Percentiles rank a stretch among this genome's conserved stretches.
Evolutionary conservation across 495 filamentous ascomycete genomes (phyloP).

Genomic region (Bombardia bombarda): DNA sequence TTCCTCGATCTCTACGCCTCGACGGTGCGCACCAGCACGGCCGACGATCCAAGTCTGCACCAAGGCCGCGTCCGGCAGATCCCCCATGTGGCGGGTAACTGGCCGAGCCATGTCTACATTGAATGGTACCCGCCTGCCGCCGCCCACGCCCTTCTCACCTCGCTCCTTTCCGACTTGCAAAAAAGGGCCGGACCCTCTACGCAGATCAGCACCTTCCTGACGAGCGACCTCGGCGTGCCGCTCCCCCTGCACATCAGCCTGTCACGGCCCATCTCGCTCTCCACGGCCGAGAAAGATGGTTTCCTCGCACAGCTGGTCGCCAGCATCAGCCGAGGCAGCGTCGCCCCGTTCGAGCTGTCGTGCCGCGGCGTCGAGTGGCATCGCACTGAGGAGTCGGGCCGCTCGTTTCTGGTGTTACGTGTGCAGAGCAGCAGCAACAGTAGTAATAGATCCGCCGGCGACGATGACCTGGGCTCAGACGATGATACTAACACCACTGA

Average conservation of each 20-base stretch:
- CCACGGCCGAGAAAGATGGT: slow-evolving; percentile 52
- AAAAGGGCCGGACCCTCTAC: not conserved
- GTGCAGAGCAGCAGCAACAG: slow-evolving; percentile 17
- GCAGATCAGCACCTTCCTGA: slow-evolving; percentile 54
- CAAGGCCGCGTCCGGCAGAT: slow-evolving; percentile 71
- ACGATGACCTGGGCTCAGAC: not conserved
- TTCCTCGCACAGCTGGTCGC: slow-evolving; percentile 47
- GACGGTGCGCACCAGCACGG: slow-evolving; percentile 59
- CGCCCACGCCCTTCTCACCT: slow-evolving; percentile 46
- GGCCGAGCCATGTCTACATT: slow-evolving; percentile 87
- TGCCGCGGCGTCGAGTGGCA: slow-evolving; percentile 30
- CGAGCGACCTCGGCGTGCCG: slow-evolving; percentile 67
- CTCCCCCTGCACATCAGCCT: slow-evolving; percentile 85
- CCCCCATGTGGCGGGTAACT: slow-evolving; percentile 83
- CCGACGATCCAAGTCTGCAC: slow-evolving; percentile 78
- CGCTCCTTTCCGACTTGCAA: slow-evolving; percentile 40
- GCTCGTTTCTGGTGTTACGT: slow-evolving; percentile 81
- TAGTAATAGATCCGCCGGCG: slow-evolving; percentile 11
- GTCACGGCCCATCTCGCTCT: slow-evolving; percentile 63
- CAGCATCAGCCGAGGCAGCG: slow-evolving; percentile 13
- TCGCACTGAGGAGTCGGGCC: slow-evolving; percentile 51
- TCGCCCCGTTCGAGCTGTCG: slow-evolving; percentile 28
- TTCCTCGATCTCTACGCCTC: slow-evolving; percentile 93
- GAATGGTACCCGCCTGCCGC: slow-evolving; percentile 71
- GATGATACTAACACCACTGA: not conserved